phyloP scores from a whole-genome alignment of 192 early-diverging fungal genomes.

The Linnemannia elongata region DNA sequence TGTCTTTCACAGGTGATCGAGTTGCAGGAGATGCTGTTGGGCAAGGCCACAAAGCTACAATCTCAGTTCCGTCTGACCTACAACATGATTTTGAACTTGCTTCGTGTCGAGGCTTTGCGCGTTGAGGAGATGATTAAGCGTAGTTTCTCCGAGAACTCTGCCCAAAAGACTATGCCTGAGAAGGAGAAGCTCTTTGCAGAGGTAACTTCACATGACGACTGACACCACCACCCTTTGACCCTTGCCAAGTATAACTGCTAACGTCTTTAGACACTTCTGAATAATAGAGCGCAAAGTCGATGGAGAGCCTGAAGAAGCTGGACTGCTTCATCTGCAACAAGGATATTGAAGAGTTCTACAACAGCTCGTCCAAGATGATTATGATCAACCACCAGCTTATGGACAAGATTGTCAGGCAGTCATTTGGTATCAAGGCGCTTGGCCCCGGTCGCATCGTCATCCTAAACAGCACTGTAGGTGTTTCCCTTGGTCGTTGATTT shows the following conservation, averaged over 20 bases:
- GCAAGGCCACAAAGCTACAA: conserved; percentile 89
- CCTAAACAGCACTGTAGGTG: conserved; percentile 73
- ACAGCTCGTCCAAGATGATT: conserved; percentile 68
- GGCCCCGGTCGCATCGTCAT: conserved; percentile 82
- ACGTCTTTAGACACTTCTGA: neutral
- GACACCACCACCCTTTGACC: neutral
- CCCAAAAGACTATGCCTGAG: conserved; percentile 91
- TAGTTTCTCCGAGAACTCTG: conserved; percentile 92
- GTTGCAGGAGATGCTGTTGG: conserved; percentile 88
- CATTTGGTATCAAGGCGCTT: conserved; percentile 74
- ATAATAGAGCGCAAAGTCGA: conserved; percentile 69
- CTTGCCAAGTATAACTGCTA: neutral
- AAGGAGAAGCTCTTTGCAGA: conserved; percentile 79
- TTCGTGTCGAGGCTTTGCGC: conserved; percentile 93
- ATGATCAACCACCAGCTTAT: conserved; percentile 67
- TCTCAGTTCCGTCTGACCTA: conserved; percentile 98
- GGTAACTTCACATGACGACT: conserved; percentile 36
- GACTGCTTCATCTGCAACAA: conserved; percentile 84
- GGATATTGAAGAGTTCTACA: conserved; percentile 84
- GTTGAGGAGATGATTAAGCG: conserved; percentile 99
- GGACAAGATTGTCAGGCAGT: conserved; percentile 67
- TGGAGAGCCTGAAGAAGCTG: conserved; percentile 73
- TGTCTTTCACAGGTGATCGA: conserved; percentile 47
- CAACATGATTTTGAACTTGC: conserved; percentile 97
- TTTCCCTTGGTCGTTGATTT: neutral